Evolutionary conservation across 768 basidiomycete genomes (phyloP), one percentile per base, ranked within the genome.

Genomic region (Postia placenta): DNA sequence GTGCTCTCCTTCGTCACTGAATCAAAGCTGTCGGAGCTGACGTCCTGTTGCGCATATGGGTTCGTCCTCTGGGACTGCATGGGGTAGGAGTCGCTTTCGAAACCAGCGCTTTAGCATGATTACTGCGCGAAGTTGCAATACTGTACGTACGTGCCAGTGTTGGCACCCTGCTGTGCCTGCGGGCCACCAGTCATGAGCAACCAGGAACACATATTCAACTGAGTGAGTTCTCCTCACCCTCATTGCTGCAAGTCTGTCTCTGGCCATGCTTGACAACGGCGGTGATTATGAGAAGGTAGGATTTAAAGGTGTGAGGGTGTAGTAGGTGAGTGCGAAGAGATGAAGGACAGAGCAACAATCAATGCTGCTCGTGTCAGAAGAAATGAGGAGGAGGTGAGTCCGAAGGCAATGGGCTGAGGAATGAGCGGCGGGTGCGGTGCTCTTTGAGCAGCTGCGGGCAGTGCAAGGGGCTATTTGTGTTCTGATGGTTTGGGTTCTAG

Each of bases 201-300:
- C 19, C 38, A 30, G 12, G 27, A 25, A 27, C 22, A 33, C 42
- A 48, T n/a, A 45, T 45, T 37, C 28, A 45, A 43, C 42, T 23
- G 30, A 43, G 42, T 51, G 20, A 48, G 27, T 27, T 59, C 12
- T 28, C 64, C 81, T 50, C 51, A 88, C 87, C 71, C 88, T 80
- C 81, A 87, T 80, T 54, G 85, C 87, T 60, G 88, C 91, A 56
- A 94, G 78, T 76, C 92, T 81, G 73, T 94, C 91, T 79, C 92
- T 82, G 56, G 92, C 88, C 83, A 90, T 86, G 57, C 59, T 67
- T 56, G 50, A 44, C 50, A 56, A 56, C 63, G 52, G 57, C 42
- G 52, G 53, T 61, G 54, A 64, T 27, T 20, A 40, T 15, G n/a
- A 22, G 20, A 26, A 22, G 50, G 42, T 33, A 42, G 40, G 46